Evolutionary conservation across 202 grass and related monocot species (phyloP).

Genomic region (Eragrostis tef): DNA sequence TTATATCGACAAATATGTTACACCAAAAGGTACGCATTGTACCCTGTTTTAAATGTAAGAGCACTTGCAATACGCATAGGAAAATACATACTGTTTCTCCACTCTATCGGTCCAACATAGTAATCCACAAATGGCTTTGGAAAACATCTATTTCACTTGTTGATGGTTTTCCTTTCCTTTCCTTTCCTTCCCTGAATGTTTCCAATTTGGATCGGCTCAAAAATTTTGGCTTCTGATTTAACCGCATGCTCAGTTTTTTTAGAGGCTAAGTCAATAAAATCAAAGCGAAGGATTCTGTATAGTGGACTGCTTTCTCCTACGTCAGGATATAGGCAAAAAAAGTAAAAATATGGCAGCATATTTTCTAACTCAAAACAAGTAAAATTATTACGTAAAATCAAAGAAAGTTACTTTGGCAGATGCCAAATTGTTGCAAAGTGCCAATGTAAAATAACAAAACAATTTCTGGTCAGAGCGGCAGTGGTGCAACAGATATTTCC

Average conservation of each 20-base stretch:
- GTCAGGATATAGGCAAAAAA: background rate
- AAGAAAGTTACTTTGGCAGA: background rate
- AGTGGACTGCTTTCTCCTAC: background rate
- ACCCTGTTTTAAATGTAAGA: slow-evolving; percentile 8
- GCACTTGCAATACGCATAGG: background rate
- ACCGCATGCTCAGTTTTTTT: background rate
- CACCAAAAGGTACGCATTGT: background rate
- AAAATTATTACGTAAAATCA: background rate
- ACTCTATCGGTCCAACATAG: background rate
- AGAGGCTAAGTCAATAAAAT: background rate
- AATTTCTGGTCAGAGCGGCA: background rate
- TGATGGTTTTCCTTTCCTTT: background rate
- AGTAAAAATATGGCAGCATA: background rate
- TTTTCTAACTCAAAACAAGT: background rate
- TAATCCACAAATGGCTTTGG: background rate
- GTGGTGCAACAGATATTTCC: slow-evolving; percentile 13
- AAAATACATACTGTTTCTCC: background rate
- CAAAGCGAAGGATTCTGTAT: background rate
- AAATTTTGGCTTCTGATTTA: background rate
- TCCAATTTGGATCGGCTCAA: background rate
- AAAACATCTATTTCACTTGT: background rate
- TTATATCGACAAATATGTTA: background rate
- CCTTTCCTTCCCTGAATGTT: background rate
- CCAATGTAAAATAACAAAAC: background rate
- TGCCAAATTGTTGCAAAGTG: background rate